phyloP scores from a whole-genome alignment of 768 basidiomycete species.

The Pulveroboletus sp. region DNA sequence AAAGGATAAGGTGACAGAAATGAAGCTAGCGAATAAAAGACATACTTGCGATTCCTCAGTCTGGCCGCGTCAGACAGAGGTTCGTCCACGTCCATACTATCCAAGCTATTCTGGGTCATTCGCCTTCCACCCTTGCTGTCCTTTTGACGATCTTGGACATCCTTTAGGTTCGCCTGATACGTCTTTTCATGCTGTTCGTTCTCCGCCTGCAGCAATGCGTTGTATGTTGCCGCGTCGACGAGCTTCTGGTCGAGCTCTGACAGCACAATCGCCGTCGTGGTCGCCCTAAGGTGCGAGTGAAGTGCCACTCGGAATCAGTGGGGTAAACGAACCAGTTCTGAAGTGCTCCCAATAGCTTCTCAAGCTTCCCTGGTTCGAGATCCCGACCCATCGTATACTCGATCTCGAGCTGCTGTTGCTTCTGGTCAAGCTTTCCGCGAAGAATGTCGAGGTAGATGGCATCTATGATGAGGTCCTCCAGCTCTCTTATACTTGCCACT shows the following conservation, averaged over 20 bases:
- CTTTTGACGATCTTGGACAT: slow-evolving; percentile 62
- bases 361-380: slow-evolving; percentile 71
- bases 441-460: slow-evolving; percentile 91
- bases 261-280: slow-evolving; percentile 69
- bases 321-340: slow-evolving; percentile 56
- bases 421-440: slow-evolving; percentile 91
- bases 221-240: slow-evolving; percentile 46
- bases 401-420: slow-evolving; percentile 83
- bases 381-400: slow-evolving; percentile 93
- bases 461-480: slow-evolving; percentile 97
- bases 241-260: slow-evolving; percentile 72
- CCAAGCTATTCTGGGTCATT: slow-evolving; percentile 22
- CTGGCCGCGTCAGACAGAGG: slow-evolving; percentile 39
- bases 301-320: neutral
- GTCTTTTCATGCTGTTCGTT: slow-evolving; percentile 54
- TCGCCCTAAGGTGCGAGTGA: slow-evolving; percentile 47
- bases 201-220: slow-evolving; percentile 37
- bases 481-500: slow-evolving; percentile 76
- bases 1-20: neutral
- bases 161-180: slow-evolving; percentile 54
- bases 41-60: slow-evolving; percentile 64
- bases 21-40: slow-evolving; percentile 9
- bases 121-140: slow-evolving; percentile 45
- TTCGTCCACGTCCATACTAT: slow-evolving; percentile 70
- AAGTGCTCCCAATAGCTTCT: slow-evolving; percentile 57